Evolutionary conservation across 1,284 basidiomycete species (phyloP).

Genomic region (Trametes versicolor): DNA sequence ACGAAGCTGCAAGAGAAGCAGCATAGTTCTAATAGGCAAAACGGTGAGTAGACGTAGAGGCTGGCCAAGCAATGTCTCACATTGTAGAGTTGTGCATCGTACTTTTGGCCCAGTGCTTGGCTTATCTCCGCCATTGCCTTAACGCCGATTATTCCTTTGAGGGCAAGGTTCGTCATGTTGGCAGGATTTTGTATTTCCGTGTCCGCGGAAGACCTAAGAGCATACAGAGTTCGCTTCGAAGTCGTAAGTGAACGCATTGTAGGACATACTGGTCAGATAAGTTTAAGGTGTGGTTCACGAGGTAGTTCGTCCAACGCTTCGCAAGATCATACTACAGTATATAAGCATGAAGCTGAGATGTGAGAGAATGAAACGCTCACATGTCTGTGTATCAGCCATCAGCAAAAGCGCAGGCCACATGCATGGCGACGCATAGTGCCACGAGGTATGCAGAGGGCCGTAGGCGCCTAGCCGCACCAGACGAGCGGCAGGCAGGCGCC

Average conservation of each 20-base stretch:
- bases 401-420: too few relatives aligned
- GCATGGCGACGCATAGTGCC: too few relatives aligned
- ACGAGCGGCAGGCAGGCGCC: too few relatives aligned
- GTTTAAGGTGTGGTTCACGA: slow-evolving; percentile 67
- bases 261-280: slow-evolving; percentile 56
- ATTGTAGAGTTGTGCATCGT: slow-evolving; percentile 58
- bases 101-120: slow-evolving; percentile 56
- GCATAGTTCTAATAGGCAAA: slow-evolving; percentile 29
- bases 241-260: not conserved
- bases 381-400: slow-evolving; percentile 59
- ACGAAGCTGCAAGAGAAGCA: slow-evolving; percentile 35
- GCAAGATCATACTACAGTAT: slow-evolving; percentile 57
- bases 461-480: too few relatives aligned
- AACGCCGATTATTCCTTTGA: slow-evolving; percentile 77
- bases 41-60: not conserved
- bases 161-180: slow-evolving; percentile 80
- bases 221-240: too few relatives aligned
- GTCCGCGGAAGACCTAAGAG: slow-evolving; percentile 62
- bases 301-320: slow-evolving; percentile 75
- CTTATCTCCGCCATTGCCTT: slow-evolving; percentile 71
- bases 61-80: slow-evolving; percentile 46
- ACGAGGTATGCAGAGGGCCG: too few relatives aligned
- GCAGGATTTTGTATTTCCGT: slow-evolving; percentile 46
- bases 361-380: slow-evolving; percentile 44
- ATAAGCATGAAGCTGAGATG: not conserved